These are phyloP conservation scores for Allomyces javanicus DNA, from an alignment of 192 early-diverging fungal genomes.

Conservation along the genomic window DNA sequence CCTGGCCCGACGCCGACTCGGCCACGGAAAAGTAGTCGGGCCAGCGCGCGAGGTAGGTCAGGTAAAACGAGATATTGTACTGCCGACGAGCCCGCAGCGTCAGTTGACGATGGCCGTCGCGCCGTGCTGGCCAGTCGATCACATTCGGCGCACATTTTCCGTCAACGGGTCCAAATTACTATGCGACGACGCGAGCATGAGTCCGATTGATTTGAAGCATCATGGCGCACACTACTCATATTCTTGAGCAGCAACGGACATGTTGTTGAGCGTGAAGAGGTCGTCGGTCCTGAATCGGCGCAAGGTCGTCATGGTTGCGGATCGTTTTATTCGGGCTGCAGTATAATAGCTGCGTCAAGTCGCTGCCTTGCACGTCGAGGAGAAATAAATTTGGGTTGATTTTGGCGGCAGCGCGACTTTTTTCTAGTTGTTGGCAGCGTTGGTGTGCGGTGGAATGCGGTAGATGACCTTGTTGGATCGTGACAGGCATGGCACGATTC, in stretches of 20 bases:
- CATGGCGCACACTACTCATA: neutral
- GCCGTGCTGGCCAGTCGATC: neutral
- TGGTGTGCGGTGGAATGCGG: too few relatives aligned
- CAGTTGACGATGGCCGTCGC: constrained; percentile 1
- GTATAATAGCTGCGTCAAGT: too few relatives aligned
- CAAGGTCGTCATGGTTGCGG: constrained; percentile 23
- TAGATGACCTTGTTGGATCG: too few relatives aligned
- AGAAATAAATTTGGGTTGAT: too few relatives aligned
- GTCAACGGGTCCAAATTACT: constrained; percentile 85
- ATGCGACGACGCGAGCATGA: neutral
- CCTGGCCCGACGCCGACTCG: constrained; percentile 37
- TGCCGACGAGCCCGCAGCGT: constrained; percentile 11
- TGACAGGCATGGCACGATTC: too few relatives aligned
- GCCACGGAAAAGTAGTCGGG: constrained; percentile 81
- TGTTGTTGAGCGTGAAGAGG: constrained; percentile 83
- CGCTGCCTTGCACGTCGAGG: too few relatives aligned
- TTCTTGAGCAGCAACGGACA: constrained; percentile 22
- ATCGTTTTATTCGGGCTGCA: too few relatives aligned
- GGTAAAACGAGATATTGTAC: constrained; percentile 89
- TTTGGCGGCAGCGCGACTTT: too few relatives aligned
- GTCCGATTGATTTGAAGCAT: neutral
- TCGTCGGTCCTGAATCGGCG: constrained; percentile 69
- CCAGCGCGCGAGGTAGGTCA: constrained; percentile 80
- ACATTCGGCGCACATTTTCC: constrained; percentile 48
- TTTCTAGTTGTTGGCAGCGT: too few relatives aligned